Conservation (phyloP, 441 rosid genomes). For the Populus tomentosa region DNA sequence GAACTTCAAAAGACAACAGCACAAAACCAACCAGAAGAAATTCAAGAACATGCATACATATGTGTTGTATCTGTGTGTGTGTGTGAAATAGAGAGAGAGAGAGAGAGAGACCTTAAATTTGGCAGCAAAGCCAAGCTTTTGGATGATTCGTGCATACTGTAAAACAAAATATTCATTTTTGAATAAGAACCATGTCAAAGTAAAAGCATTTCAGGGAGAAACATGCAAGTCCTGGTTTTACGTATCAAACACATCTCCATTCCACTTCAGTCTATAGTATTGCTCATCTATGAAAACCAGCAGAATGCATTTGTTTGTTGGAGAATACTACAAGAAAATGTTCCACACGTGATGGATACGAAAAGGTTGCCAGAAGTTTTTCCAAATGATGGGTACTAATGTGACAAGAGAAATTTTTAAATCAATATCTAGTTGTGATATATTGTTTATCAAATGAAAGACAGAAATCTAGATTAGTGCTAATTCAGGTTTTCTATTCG, state of each 20-base stretch:
- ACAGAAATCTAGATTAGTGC: too few species aligned
- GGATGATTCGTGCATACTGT: slow-evolving; percentile 77
- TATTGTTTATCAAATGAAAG: background rate
- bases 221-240: background rate
- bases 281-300: background rate
- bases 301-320: background rate
- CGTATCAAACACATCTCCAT: background rate
- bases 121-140: slow-evolving; percentile 79
- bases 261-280: background rate
- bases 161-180: slow-evolving; percentile 12
- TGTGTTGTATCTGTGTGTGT: too few species aligned
- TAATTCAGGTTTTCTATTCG: background rate
- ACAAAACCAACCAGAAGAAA: background rate
- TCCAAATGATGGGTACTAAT: background rate
- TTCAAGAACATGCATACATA: background rate
- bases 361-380: too few species aligned
- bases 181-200: background rate
- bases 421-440: background rate
- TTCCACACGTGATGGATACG: background rate
- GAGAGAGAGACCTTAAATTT: slow-evolving; percentile 55
- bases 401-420: too few species aligned
- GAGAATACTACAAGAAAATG: background rate
- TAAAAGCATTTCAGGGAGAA: slow-evolving; percentile 1
- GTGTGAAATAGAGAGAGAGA: background rate
- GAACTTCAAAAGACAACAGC: background rate